Conservation (phyloP, 352 stramenopile genomes). For the Globisporangium lucens region DNA sequence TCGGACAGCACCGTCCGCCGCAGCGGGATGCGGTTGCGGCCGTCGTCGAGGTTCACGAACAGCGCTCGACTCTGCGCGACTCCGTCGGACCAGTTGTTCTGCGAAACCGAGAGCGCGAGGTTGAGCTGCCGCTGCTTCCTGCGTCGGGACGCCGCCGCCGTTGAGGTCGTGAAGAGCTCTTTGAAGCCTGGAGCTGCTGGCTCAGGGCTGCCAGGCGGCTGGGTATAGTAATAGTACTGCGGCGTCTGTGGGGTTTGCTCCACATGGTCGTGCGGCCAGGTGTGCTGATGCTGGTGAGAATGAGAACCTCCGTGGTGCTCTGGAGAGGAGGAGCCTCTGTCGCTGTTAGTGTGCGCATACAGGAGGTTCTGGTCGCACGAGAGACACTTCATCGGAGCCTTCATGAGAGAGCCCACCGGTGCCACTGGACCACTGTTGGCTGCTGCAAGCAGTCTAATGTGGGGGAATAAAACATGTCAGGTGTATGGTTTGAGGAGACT, state of each 20-base stretch:
- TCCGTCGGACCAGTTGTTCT: conserved; percentile 20
- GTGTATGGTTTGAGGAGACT: background rate
- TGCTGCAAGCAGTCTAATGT: conserved; percentile 25
- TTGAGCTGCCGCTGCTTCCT: conserved; percentile 16
- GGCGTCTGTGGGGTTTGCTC: background rate
- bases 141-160: conserved; percentile 11
- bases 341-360: conserved; percentile 11
- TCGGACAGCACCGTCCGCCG: conserved; percentile 46
- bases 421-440: conserved; percentile 14
- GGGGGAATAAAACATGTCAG: background rate
- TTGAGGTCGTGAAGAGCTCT: conserved; percentile 16
- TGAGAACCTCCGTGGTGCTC: conserved; percentile 9
- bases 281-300: conserved; percentile 7
- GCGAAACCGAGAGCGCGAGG: background rate
- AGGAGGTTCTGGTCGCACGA: conserved; percentile 58
- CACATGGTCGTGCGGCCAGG: background rate
- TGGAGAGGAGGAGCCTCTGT: conserved; percentile 3
- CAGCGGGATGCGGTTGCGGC: conserved; percentile 58
- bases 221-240: background rate
- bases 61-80: conserved; percentile 1
- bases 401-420: conserved; percentile 37
- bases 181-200: background rate
- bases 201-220: background rate
- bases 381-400: conserved; percentile 54
- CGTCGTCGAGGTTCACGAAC: conserved; percentile 57